These are phyloP conservation scores for Cerrena zonata DNA, from an alignment of 1,284 basidiomycete genomes.

Conservation along the genomic window DNA sequence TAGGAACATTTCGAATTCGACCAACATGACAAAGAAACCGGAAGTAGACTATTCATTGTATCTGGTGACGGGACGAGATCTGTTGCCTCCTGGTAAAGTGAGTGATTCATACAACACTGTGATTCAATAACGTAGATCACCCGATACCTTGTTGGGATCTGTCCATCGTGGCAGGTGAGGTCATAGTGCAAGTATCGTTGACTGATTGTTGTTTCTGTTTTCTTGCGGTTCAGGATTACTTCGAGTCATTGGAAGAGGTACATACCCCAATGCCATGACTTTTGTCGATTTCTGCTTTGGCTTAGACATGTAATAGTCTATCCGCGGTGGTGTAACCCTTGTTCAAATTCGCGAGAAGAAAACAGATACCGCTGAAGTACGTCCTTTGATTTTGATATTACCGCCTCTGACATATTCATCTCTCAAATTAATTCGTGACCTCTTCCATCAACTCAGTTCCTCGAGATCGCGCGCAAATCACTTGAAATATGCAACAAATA, in stretches of 20 bases:
- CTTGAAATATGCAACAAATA: slow-evolving; percentile 78
- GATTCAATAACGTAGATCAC: too few relatives aligned
- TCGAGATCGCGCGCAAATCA: slow-evolving; percentile 67
- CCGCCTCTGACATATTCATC: not conserved
- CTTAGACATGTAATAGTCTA: slow-evolving; percentile 42
- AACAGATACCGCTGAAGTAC: slow-evolving; percentile 71
- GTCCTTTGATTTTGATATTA: slow-evolving; percentile 16
- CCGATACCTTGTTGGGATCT: too few relatives aligned
- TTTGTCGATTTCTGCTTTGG: not conserved
- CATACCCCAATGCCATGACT: not conserved
- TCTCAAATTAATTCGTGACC: not conserved
- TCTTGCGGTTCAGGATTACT: too few relatives aligned
- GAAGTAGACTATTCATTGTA: slow-evolving; percentile 73
- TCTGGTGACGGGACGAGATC: slow-evolving; percentile 78
- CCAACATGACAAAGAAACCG: slow-evolving; percentile 12
- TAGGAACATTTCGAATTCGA: not conserved
- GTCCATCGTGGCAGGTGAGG: not conserved
- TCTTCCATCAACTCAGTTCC: slow-evolving; percentile 50
- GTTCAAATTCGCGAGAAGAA: slow-evolving; percentile 88
- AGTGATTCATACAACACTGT: not conserved
- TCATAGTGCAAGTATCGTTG: not conserved
- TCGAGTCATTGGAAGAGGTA: slow-evolving; percentile 75
- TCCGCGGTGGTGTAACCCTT: slow-evolving; percentile 82
- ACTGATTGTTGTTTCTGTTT: not conserved
- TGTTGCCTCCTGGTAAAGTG: slow-evolving; percentile 78